phyloP scores from a whole-genome alignment of 257 asterid species.

The Lycium ferocissimum region DNA sequence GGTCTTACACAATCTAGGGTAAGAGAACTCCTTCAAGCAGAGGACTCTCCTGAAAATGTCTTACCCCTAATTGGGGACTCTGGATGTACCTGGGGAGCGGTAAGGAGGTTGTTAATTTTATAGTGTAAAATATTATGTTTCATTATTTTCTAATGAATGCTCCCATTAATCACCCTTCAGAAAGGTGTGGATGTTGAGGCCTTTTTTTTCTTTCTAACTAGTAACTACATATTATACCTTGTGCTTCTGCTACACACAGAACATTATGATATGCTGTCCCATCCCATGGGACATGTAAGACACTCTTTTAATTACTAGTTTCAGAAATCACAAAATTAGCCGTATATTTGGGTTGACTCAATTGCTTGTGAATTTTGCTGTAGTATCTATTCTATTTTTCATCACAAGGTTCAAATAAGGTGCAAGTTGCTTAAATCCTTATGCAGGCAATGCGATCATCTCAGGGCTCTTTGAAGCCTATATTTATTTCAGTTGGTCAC shows the following conservation, averaged over 20 bases:
- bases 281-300: background rate
- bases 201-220: background rate
- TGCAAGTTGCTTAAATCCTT: background rate
- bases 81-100: constrained; percentile 79
- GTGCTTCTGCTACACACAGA: background rate
- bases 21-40: constrained; percentile 56
- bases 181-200: background rate
- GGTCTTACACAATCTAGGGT: constrained; percentile 75
- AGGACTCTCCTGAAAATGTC: constrained; percentile 49
- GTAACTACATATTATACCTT: background rate
- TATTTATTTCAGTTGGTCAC: constrained; percentile 87
- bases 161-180: background rate
- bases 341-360: background rate
- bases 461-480: constrained; percentile 67
- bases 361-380: background rate
- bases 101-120: constrained; percentile 37
- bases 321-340: background rate
- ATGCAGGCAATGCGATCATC: constrained; percentile 82
- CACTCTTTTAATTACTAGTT: background rate
- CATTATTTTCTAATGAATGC: background rate
- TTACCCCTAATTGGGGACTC: constrained; percentile 70
- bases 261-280: background rate
- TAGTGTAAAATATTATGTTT: background rate
- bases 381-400: background rate
- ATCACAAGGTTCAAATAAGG: background rate